These are phyloP conservation scores for Lagenidium sp. DNA, from an alignment of 352 stramenopile genomes.

Conservation along the genomic window DNA sequence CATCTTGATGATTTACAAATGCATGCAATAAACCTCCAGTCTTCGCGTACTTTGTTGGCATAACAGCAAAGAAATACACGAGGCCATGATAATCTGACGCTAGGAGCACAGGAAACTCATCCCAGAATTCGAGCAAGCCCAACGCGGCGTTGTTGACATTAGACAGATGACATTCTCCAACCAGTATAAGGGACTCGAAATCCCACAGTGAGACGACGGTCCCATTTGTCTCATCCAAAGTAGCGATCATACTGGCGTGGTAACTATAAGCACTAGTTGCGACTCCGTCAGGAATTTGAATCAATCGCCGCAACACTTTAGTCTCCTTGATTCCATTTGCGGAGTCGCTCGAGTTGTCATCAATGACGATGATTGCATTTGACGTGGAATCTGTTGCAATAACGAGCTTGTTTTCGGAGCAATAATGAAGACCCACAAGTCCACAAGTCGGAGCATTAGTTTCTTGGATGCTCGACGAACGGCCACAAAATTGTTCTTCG, in stretches of 20 bases:
- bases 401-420: constrained; percentile 67
- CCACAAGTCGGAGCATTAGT: constrained; percentile 20
- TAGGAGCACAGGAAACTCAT: constrained; percentile 59
- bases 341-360: constrained; percentile 51
- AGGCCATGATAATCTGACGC: constrained; percentile 32
- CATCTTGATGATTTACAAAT: constrained; percentile 36
- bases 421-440: constrained; percentile 58
- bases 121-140: constrained; percentile 50
- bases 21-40: constrained; percentile 43
- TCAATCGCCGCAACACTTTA: constrained; percentile 39
- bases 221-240: constrained; percentile 20
- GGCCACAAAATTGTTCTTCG: constrained; percentile 30
- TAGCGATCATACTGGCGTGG: constrained; percentile 59
- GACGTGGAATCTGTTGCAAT: constrained; percentile 31
- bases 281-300: constrained; percentile 45
- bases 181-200: constrained; percentile 56
- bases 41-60: constrained; percentile 25
- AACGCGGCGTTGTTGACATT: constrained; percentile 22
- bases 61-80: constrained; percentile 52
- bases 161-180: constrained; percentile 20
- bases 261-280: constrained; percentile 52
- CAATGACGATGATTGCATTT: constrained; percentile 50
- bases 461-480: no score
- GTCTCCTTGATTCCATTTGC: constrained; percentile 30
- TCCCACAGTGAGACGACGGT: constrained; percentile 60